Conservation (phyloP, 108 stramenopile species). For the Skeletonema grethae region DNA sequence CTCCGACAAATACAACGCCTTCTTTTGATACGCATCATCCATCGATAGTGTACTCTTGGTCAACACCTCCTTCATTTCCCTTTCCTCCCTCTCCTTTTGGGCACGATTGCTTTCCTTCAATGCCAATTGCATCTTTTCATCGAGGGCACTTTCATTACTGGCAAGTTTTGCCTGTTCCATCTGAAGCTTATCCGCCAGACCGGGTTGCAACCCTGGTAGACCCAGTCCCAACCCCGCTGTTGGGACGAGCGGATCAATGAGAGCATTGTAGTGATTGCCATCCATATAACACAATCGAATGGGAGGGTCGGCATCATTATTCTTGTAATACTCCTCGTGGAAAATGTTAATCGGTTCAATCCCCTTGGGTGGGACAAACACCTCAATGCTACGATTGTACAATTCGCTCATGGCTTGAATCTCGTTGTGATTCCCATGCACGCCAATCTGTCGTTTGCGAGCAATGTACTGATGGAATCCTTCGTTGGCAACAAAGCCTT, state of each 20-base stretch:
- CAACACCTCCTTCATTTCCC: constrained; percentile 28
- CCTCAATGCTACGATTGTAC: constrained; percentile 92
- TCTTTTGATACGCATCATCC: constrained; percentile 59
- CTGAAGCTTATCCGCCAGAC: constrained; percentile 81
- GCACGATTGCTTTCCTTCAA: constrained; percentile 51
- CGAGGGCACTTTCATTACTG: constrained; percentile 58
- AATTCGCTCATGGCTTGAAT: constrained; percentile 96
- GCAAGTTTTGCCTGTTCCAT: constrained; percentile 69
- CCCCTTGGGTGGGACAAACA: constrained; percentile 77
- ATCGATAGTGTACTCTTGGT: constrained; percentile 7
- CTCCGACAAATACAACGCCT: constrained; percentile 71
- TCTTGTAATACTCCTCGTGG: constrained; percentile 67
- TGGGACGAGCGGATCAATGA: constrained; percentile 76
- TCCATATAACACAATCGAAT: constrained; percentile 85
- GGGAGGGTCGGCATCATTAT: constrained; percentile 51
- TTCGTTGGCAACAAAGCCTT: constrained; percentile 76
- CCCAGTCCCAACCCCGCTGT: constrained; percentile 86
- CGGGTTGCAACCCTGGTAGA: constrained; percentile 76
- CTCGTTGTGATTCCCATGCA: constrained; percentile 97
- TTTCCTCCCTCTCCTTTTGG: constrained; percentile 22
- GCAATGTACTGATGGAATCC: constrained; percentile 78
- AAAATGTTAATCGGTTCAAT: constrained; percentile 82
- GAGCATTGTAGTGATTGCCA: constrained; percentile 88
- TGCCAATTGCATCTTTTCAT: constrained; percentile 54
- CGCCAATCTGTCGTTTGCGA: constrained; percentile 79